phyloP scores from a whole-genome alignment of 164 flowering plant species.

The Liriodendron chinense region DNA sequence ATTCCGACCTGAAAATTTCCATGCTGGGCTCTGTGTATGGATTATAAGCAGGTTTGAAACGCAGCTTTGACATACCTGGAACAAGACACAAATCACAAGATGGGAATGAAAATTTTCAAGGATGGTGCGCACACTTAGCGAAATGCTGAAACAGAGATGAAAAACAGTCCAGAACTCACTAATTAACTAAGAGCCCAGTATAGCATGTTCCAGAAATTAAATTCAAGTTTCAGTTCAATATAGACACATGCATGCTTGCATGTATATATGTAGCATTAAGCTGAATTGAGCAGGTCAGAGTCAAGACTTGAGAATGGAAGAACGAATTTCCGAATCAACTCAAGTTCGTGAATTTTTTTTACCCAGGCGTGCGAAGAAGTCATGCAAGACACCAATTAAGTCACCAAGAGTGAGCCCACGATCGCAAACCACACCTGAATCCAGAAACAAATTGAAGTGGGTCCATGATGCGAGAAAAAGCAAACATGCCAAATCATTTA shows the following conservation, averaged over 20 bases:
- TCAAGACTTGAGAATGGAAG: not conserved
- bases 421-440: conserved; percentile 86
- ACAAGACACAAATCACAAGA: not conserved
- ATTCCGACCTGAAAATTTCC: conserved; percentile 87
- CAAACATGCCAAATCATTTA: not conserved
- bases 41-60: conserved; percentile 95
- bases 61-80: conserved; percentile 78
- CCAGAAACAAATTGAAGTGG: conserved; percentile 12
- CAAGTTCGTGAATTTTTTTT: not conserved
- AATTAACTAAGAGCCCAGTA: too few relatives aligned
- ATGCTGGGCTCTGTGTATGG: conserved; percentile 98
- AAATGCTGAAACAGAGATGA: too few relatives aligned
- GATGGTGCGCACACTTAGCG: too few relatives aligned
- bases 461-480: conserved; percentile 8
- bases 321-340: not conserved
- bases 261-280: not conserved
- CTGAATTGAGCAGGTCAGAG: not conserved
- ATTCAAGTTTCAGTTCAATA: too few relatives aligned
- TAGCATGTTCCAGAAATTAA: too few relatives aligned
- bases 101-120: not conserved
- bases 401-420: conserved; percentile 88
- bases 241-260: too few relatives aligned
- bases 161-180: too few relatives aligned
- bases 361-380: conserved; percentile 91
- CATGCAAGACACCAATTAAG: conserved; percentile 78